These are phyloP conservation scores for Saccharomycopsis malanga DNA, from an alignment of 805 yeast species.

Conservation along the genomic window DNA sequence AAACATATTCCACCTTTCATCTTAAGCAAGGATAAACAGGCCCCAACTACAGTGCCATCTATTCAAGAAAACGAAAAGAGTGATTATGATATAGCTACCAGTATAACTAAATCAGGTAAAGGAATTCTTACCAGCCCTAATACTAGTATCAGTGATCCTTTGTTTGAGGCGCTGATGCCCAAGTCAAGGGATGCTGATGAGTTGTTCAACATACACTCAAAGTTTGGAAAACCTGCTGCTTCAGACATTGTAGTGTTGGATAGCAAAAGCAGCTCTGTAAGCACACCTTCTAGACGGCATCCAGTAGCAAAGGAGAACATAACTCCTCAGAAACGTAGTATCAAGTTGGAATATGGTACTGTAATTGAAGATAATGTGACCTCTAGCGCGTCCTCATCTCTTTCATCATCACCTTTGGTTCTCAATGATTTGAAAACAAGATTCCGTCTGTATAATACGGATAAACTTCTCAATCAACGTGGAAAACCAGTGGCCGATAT, in stretches of 20 bases:
- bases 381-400: slow-evolving; percentile 13
- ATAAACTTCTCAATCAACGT: neutral
- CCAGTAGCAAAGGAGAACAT: neutral
- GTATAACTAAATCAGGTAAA: too few species aligned
- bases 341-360: slow-evolving; percentile 19
- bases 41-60: too few species aligned
- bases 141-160: too few species aligned
- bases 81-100: too few species aligned
- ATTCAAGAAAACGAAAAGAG: too few species aligned
- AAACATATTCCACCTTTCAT: slow-evolving; percentile 16
- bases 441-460: neutral
- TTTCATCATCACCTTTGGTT: slow-evolving; percentile 17
- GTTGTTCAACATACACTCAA: slow-evolving; percentile 4
- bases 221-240: neutral
- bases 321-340: neutral
- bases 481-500: neutral
- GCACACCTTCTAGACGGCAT: neutral
- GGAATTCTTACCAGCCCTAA: too few species aligned
- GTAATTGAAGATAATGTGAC: slow-evolving; percentile 15
- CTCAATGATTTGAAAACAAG: slow-evolving; percentile 11
- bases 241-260: neutral
- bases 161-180: neutral
- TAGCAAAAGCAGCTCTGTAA: neutral
- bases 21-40: neutral
- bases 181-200: slow-evolving; percentile 1